Base-by-base conservation (phyloP, 2,329 filamentous ascomycete genomes). In the Arthrobotrys sinensis region DNA sequence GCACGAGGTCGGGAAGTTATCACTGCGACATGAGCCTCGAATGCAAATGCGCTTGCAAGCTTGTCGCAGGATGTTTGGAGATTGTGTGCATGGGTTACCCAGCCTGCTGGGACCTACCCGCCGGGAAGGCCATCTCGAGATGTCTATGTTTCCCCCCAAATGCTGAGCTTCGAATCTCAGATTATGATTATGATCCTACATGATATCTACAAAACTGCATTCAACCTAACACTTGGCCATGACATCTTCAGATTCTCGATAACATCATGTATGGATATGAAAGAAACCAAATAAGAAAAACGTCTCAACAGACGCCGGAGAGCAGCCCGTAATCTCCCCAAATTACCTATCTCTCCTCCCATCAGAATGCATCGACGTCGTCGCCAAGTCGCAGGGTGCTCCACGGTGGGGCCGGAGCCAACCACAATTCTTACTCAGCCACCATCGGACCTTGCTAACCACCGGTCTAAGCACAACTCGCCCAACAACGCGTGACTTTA, bases 401-500 rank as follows among this genome's bases (percentile, higher is more conserved):
- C 19, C n/a, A 3, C 19, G 34, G 72, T 64, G 48, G 65, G 71
- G 43, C 53, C 46, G 21, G 4, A 8, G 19, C n/a, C 19, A 21
- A 50, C 32, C 36, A 62, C 57, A 64, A 16, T 64, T 16, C 43
- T 65, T 24, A 70, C 72, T 69, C 64, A 63, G 72, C 72, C 72
- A 69, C 72, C 45, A 32, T 76, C 72, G 72, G 72, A 45, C 4
- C 65, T 76, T 70, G 55, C 32, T 57, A 76, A 69, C 55, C 72
- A 76, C 72, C 72, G 72, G 72, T 76, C 72, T 76, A 76, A 76
- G 72, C 71, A 64, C 72, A 55, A n/a, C n/a, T n/a, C n/a, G n/a
- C n/a, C n/a, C n/a, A 28, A 48, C 66, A 69, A 76, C 65, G 55
- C 65, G 55, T 64, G 70, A 66, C 63, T 32, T 75, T 68, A 76